Base-by-base conservation (phyloP, 306 rosid species). In the Fagus sylvatica region DNA sequence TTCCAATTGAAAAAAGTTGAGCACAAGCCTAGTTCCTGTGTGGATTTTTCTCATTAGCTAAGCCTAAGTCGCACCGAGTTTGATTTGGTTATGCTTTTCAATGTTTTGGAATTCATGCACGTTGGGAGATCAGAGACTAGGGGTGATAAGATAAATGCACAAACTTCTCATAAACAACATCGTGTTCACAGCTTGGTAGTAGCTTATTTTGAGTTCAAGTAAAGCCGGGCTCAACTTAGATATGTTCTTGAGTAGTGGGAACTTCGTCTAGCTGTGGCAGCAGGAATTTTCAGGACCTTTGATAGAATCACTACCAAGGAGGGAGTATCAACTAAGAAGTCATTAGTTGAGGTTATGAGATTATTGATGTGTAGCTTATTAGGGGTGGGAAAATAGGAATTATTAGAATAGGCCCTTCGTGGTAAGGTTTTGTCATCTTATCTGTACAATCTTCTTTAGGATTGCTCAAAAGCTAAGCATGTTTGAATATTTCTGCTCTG, bases 391-490 rank as follows among this genome's bases (percentile, higher is more conserved):
- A 6, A 28, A 22, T 22, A 8, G 13, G 34, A 57, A 28, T 57
- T 57, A 1, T 57, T 57, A 19, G 64, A 19, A 57, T 57, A 57
- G 34, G 19, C 64, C 5, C 5, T n/a, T 2, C 13, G 2, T 46
- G 51, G 13, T 46, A 46, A 11, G 30, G 6, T 57, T 7, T 61
- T 61, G 41, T 33, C n/a, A 33, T 33, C 5, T 61, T 30, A 61
- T 61, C 41, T 33, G 13, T 65, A 16, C 71, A 37, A 37, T 65
- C 32, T 17, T 65, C 48, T 37, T 65, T 39, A 39, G 49, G 49
- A 65, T 39, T 65, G 71, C 71, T 65, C 6, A 16, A 16, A 37
- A 65, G 71, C 46, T 36, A 65, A 65, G 71, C 32, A 33, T 65
- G 17, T 65, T 7, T 17, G 71, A 32, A 11, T 32, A 6, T 60